Conservation (phyloP, 1,284 basidiomycete species). For the Trichosporon sp. region DNA sequence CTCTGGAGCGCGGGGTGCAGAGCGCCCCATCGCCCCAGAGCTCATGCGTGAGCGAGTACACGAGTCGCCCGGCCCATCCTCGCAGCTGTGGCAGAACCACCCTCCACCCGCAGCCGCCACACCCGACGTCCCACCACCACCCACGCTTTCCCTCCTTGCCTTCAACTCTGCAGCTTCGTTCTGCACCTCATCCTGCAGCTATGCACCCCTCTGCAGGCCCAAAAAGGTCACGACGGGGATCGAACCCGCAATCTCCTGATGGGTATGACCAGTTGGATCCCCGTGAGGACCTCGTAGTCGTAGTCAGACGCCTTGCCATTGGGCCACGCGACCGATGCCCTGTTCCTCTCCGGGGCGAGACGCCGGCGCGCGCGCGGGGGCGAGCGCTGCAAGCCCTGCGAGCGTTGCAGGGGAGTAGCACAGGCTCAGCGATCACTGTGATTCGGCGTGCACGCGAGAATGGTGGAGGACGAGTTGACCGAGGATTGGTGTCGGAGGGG, state of each 20-base stretch:
- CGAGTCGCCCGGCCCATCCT: no score
- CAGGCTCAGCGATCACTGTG: neutral
- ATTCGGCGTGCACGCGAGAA: no score
- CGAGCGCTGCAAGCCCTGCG: neutral
- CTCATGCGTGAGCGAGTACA: no score
- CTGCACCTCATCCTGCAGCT: neutral
- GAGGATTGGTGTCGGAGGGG: no score
- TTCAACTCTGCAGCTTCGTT: neutral
- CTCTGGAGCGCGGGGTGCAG: no score
- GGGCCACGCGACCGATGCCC: neutral
- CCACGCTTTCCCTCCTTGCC: neutral
- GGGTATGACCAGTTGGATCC: neutral
- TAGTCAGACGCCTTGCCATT: neutral
- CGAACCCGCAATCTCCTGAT: neutral
- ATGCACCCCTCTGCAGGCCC: neutral
- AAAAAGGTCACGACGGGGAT: neutral
- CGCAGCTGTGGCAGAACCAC: no score
- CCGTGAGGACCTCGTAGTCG: neutral
- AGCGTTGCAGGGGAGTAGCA: neutral
- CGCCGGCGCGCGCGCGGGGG: no score
- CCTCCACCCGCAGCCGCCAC: neutral
- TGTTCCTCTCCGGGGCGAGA: neutral
- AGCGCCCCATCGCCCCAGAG: no score
- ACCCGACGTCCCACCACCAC: neutral
- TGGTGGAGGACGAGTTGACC: no score